Evolutionary conservation across 83 land plant species (phyloP).

Genomic region (Thuja plicata): DNA sequence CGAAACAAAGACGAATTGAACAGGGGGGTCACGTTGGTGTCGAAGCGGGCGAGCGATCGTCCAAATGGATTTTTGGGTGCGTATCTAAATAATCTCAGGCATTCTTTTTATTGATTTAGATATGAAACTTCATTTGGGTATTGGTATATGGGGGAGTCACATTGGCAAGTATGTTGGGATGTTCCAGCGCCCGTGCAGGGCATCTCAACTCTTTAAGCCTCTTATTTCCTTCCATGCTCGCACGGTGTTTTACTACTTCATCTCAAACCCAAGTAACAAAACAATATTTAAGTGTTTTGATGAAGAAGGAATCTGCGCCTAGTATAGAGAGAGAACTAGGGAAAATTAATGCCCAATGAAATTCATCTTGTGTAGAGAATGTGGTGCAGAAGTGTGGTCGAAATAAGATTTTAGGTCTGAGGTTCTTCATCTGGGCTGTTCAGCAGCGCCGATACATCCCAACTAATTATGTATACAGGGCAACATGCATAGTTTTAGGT

Average conservation of each 20-base stretch:
- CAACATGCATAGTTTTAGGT: constrained; percentile 29
- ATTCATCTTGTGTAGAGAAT: constrained; percentile 22
- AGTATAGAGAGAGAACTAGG: constrained; percentile 34
- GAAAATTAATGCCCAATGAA: constrained; percentile 17
- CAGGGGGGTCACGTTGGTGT: too few species aligned
- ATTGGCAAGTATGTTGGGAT: neutral
- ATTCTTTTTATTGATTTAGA: too few species aligned
- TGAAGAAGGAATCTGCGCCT: neutral
- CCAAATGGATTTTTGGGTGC: too few species aligned
- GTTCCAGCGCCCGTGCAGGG: neutral
- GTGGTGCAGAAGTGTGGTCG: constrained; percentile 21
- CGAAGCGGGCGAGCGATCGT: too few species aligned
- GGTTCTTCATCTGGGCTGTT: constrained; percentile 70
- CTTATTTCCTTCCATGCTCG: neutral
- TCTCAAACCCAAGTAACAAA: neutral
- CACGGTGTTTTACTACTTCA: neutral
- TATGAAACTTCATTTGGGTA: neutral
- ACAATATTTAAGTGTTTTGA: constrained; percentile 9
- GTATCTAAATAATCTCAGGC: neutral
- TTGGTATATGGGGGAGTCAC: neutral
- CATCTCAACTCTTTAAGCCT: neutral
- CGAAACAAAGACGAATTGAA: too few species aligned
- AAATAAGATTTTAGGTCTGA: constrained; percentile 24
- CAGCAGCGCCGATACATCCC: constrained; percentile 35
- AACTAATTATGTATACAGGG: constrained; percentile 23